Percentiles rank a stretch among this genome's conserved stretches.
Evolutionary conservation across 345 rosid genomes (phyloP).

Genomic region (Durio zibethinus): DNA sequence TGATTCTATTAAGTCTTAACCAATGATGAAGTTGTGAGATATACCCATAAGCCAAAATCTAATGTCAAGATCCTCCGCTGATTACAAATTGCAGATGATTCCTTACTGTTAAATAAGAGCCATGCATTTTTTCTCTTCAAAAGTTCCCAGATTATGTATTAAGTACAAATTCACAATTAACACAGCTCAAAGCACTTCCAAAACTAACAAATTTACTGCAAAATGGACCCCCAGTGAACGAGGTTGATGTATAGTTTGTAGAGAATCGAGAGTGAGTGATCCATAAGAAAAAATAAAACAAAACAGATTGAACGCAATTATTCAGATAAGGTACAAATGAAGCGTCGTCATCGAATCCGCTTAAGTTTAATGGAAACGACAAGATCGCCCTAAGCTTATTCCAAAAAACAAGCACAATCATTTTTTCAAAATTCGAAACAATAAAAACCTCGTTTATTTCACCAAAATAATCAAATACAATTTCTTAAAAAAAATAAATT

Average conservation of each 20-base stretch:
- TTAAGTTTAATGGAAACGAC: slow-evolving; percentile 8
- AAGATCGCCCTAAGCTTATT: slow-evolving; percentile 17
- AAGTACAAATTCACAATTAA: neutral
- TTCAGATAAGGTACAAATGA: slow-evolving; percentile 18
- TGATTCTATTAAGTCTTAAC: neutral
- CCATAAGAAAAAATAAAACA: slow-evolving; percentile 14
- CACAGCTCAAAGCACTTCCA: neutral
- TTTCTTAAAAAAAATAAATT: neutral
- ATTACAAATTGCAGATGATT: neutral
- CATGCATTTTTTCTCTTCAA: neutral
- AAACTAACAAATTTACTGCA: neutral
- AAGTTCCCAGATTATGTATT: neutral
- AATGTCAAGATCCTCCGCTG: no score
- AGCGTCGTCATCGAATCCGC: slow-evolving; percentile 14
- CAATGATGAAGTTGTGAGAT: neutral
- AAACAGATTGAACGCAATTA: neutral
- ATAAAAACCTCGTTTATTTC: slow-evolving; percentile 2
- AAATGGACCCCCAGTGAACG: neutral
- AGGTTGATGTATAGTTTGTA: neutral
- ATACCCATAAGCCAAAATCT: neutral
- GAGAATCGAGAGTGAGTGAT: slow-evolving; percentile 13
- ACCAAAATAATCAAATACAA: neutral
- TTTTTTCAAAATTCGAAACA: slow-evolving; percentile 20
- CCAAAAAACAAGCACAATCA: neutral
- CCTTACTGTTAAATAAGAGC: neutral